Conservation (phyloP, 2,329 filamentous ascomycete genomes). For the Didymella segeticola region DNA sequence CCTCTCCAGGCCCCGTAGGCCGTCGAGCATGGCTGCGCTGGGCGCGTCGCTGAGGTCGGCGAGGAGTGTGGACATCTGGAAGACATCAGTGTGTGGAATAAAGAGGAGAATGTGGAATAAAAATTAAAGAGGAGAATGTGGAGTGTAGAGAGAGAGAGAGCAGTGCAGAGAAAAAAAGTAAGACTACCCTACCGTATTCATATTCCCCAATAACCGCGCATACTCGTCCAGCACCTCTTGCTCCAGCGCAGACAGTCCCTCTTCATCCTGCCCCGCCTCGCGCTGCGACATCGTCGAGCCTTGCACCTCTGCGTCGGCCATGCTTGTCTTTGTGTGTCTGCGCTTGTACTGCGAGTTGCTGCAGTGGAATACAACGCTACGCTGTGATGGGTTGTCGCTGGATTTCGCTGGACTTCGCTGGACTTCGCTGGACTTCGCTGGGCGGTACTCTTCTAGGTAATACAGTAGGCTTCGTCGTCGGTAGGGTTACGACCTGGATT, state of each 20-base stretch:
- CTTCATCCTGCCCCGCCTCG: constrained; percentile 20
- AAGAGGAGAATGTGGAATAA: neutral
- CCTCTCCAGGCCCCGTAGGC: constrained; percentile 84
- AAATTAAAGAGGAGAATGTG: neutral
- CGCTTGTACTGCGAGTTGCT: neutral
- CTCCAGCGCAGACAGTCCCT: constrained; percentile 74
- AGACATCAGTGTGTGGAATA: neutral
- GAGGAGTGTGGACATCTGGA: constrained; percentile 63
- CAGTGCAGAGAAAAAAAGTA: neutral
- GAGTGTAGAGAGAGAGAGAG: neutral
- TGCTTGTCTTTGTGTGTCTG: constrained; percentile 9
- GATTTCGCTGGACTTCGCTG: neutral
- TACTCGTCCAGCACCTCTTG: constrained; percentile 97
- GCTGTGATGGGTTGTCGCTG: neutral
- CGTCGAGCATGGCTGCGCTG: constrained; percentile 79
- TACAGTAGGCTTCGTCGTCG: too few relatives aligned
- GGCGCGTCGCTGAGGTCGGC: constrained; percentile 70
- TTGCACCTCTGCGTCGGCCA: constrained; percentile 23
- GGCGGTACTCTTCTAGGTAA: too few relatives aligned
- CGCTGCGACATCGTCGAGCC: constrained; percentile 27
- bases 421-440: too few relatives aligned
- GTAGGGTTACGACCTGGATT: too few relatives aligned
- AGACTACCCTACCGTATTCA: constrained; percentile 74
- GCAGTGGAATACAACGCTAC: too few relatives aligned
- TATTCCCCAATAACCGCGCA: constrained; percentile 81